phyloP scores from a whole-genome alignment of 73 alveolate genomes.

The Stentor coeruleus region DNA sequence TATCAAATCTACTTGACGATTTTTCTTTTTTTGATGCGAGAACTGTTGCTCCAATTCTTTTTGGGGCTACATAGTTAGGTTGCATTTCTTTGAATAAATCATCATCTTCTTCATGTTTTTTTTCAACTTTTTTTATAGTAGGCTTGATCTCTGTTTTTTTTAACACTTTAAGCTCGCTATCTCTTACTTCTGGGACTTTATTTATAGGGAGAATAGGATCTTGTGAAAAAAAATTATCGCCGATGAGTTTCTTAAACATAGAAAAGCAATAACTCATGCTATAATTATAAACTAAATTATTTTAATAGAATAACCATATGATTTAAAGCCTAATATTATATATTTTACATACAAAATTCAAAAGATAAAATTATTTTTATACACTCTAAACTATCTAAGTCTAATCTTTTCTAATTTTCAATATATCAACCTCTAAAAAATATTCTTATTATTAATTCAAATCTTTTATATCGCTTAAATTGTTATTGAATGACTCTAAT shows the following conservation, averaged over 20 bases:
- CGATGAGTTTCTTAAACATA: not conserved
- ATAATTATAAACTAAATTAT: no score
- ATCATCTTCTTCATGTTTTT: conserved; percentile 15
- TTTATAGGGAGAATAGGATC: not conserved
- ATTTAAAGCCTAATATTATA: no score
- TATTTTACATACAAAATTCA: no score
- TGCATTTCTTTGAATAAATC: conserved; percentile 20
- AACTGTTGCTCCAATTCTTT: not conserved
- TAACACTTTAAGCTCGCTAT: not conserved
- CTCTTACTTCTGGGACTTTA: not conserved
- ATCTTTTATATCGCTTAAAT: no score
- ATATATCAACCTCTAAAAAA: no score
- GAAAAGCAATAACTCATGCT: conserved; percentile 3
- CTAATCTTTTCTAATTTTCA: no score
- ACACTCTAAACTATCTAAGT: no score
- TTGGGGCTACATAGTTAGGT: conserved; percentile 23
- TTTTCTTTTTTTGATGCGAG: not conserved
- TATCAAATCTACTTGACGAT: not conserved
- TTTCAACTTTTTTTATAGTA: not conserved
- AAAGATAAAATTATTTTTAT: no score
- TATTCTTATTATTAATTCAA: no score
- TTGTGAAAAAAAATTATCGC: not conserved
- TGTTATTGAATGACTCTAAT: no score
- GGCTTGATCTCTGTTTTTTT: not conserved
- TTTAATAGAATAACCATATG: no score